Base-by-base conservation (phyloP, 805 yeast species). In the Lachancea waltii region DNA sequence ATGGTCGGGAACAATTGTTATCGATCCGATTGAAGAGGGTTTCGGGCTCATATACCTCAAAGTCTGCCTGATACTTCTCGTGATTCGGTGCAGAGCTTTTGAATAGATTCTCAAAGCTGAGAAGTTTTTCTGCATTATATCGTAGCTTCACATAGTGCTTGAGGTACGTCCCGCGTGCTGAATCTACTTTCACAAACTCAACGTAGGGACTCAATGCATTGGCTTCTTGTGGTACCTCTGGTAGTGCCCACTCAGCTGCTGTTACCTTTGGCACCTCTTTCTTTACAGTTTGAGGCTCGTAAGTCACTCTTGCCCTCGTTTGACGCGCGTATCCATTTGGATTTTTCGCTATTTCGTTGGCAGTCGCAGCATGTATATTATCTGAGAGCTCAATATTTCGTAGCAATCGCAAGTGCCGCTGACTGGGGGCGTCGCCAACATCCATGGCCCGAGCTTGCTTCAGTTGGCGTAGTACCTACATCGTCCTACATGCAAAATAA, bases 1-100 rank as follows among this genome's bases (percentile, higher is more conserved):
- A 83, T 0, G 94, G 92, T 20, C 77, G 51, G 38, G 43, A 33
- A 21, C 47, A 41, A 14, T 47, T 44, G 35, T 49, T 49, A 33
- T 49, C 54, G 7, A 51, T 22, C 33, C 45, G 40, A 24, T 46
- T 46, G 6, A 50, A 35, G 18, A 51, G 23, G 6, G 45, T 48
- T 23, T 46, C 51, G 1, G 51, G 31, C 32, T 79, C 81, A 33
- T 65, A 58, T n/a, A 67, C 64, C n/a, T 64, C 63, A 41, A 63
- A 60, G 34, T 61, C 51, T 13, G 45, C 39, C 27, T 33, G 35
- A 18, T 26, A 23, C 7, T 20, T 13, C 21, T 38, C 33, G 15
- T 37, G 36, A 7, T 31, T 24, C 5, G 21, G 9, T 2, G 31
- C 28, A 5, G 40, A 25, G 11, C 40, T 25, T 8, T 32, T 34